phyloP scores from a whole-genome alignment of 768 basidiomycete species.

The Hortiboletus campestris region DNA sequence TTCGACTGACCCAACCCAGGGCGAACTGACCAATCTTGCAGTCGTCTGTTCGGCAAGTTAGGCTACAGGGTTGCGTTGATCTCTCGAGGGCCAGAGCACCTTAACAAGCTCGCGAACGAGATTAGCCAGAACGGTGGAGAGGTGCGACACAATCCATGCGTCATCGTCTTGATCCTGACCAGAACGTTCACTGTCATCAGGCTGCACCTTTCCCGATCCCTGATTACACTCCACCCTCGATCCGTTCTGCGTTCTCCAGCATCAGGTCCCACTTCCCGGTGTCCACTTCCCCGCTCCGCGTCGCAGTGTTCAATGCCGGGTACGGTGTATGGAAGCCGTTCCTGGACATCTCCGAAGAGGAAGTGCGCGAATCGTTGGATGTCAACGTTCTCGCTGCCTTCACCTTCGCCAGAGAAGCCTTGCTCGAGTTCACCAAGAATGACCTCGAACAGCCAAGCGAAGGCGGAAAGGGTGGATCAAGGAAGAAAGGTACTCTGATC shows the following conservation, averaged over 20 bases:
- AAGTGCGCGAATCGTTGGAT: conserved; percentile 50
- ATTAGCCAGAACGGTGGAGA: conserved; percentile 59
- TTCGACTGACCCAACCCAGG: not conserved
- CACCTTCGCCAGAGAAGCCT: conserved; percentile 59
- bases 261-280: conserved; percentile 47
- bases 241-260: conserved; percentile 47
- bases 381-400: conserved; percentile 58
- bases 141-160: conserved; percentile 32
- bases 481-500: conserved; percentile 61
- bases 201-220: conserved; percentile 56
- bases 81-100: conserved; percentile 51
- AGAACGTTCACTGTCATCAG: conserved; percentile 31
- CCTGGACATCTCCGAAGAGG: conserved; percentile 58
- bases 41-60: conserved; percentile 57
- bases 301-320: conserved; percentile 64
- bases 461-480: conserved; percentile 36
- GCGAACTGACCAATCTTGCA: conserved; percentile 22
- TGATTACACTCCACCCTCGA: conserved; percentile 48
- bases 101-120: conserved; percentile 53
- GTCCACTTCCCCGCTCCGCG: conserved; percentile 52
- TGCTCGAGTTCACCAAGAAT: conserved; percentile 60
- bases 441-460: conserved; percentile 41
- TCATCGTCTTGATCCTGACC: not conserved
- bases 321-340: conserved; percentile 63
- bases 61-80: conserved; percentile 70